A percentile compares a stretch with the other conserved stretches of the same genome.
Evolutionary conservation across 371 early-diverging fungal genomes (phyloP).

Genomic region (Lichtheimia hyalospora): DNA sequence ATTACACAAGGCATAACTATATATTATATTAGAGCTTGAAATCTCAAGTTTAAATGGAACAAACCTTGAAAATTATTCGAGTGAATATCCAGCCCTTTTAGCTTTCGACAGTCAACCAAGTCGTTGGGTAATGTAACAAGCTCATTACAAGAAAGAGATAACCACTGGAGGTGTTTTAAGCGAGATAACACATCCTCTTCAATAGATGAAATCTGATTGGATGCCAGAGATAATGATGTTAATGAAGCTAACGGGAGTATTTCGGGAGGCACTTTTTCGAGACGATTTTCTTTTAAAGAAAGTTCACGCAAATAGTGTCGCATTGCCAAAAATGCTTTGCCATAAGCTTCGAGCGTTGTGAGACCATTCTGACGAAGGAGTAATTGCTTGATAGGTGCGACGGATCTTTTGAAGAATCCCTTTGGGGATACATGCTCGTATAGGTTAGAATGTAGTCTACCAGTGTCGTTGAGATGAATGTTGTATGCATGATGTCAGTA

Average conservation of each 20-base stretch:
- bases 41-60: not conserved
- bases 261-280: constrained; percentile 54
- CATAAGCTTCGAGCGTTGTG: not conserved
- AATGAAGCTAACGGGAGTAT: constrained; percentile 56
- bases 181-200: constrained; percentile 18
- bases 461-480: not conserved
- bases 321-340: constrained; percentile 1
- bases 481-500: not conserved
- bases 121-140: constrained; percentile 48
- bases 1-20: constrained; percentile 52
- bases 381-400: constrained; percentile 1
- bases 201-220: constrained; percentile 49
- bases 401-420: not conserved
- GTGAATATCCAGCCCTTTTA: constrained; percentile 67
- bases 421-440: not conserved
- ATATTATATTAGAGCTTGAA: not conserved
- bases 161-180: constrained; percentile 29
- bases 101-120: constrained; percentile 45
- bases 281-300: constrained; percentile 46
- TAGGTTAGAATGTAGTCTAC: not conserved
- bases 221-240: constrained; percentile 65
- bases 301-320: constrained; percentile 27
- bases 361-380: constrained; percentile 12
- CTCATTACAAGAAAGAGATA: constrained; percentile 28
- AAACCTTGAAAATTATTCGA: constrained; percentile 51